phyloP scores from a whole-genome alignment of 2,329 filamentous ascomycete genomes.

The Xenosphaeropsis pyriputrescens region DNA sequence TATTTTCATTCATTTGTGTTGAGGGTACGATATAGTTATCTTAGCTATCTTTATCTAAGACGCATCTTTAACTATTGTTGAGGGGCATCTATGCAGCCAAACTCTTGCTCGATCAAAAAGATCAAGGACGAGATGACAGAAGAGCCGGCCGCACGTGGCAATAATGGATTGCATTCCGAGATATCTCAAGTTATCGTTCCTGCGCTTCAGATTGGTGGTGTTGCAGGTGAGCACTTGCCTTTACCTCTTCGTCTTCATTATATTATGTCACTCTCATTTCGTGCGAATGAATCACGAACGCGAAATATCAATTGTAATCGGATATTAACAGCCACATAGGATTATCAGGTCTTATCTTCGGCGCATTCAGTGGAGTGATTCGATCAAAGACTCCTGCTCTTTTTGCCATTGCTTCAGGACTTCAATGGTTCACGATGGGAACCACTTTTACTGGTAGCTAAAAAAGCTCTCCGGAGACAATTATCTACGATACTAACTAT shows the following conservation, averaged over 20 bases:
- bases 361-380: constrained; percentile 57
- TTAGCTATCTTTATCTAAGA: too few species aligned
- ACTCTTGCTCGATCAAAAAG: constrained; percentile 10
- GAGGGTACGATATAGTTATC: too few species aligned
- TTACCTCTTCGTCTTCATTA: not conserved
- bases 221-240: constrained; percentile 1
- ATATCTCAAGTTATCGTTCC: constrained; percentile 29
- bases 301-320: not conserved
- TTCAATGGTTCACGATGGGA: constrained; percentile 72
- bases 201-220: constrained; percentile 42
- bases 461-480: not conserved
- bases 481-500: constrained; percentile 4
- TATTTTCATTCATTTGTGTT: too few species aligned
- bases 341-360: constrained; percentile 43
- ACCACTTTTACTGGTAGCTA: constrained; percentile 59
- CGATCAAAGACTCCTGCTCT: constrained; percentile 51
- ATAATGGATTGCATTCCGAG: constrained; percentile 22
- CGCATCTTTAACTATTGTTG: too few species aligned
- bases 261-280: not conserved
- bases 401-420: constrained; percentile 56
- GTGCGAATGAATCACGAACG: not conserved
- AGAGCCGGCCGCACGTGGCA: not conserved
- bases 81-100: constrained; percentile 10
- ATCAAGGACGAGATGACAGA: constrained; percentile 12
- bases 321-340: constrained; percentile 23